phyloP scores from a whole-genome alignment of 805 yeast species.

The Starmera quercuum region DNA sequence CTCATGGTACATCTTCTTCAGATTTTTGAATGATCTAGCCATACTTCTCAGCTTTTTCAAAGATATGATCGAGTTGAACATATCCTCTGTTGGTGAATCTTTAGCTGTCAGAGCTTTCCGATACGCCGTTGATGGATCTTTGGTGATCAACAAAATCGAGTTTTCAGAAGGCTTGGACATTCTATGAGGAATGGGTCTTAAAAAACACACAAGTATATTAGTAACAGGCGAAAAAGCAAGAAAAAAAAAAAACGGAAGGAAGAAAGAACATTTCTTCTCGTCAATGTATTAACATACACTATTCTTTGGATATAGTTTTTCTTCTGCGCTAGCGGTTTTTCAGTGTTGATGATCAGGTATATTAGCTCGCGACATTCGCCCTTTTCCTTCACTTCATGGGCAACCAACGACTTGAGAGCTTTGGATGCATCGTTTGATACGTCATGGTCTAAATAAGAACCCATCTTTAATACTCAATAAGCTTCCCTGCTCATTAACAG shows the following conservation, averaged over 20 bases:
- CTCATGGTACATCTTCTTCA: constrained; percentile 45
- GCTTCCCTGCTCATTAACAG: no score
- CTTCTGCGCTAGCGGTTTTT: constrained; percentile 32
- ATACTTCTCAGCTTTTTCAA: constrained; percentile 47
- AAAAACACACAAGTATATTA: constrained; percentile 1
- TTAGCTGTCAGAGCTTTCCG: constrained; percentile 38
- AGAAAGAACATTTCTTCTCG: no score
- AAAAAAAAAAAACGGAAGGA: background rate
- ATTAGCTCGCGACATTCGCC: background rate
- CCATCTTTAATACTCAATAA: no score
- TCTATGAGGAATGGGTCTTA: constrained; percentile 42
- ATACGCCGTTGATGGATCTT: constrained; percentile 61
- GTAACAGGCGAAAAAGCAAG: background rate
- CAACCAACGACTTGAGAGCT: background rate
- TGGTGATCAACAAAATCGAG: constrained; percentile 56
- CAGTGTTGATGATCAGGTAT: constrained; percentile 39
- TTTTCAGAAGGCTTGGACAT: constrained; percentile 41
- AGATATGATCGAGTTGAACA: constrained; percentile 54
- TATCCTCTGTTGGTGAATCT: constrained; percentile 50
- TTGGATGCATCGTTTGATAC: no score
- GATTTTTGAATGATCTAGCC: constrained; percentile 33
- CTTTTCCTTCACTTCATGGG: background rate
- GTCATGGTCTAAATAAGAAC: no score
- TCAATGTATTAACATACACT: constrained; percentile 26
- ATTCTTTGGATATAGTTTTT: constrained; percentile 51